phyloP scores from a whole-genome alignment of 2,329 filamentous ascomycete species.

The Rutstroemia sp. region DNA sequence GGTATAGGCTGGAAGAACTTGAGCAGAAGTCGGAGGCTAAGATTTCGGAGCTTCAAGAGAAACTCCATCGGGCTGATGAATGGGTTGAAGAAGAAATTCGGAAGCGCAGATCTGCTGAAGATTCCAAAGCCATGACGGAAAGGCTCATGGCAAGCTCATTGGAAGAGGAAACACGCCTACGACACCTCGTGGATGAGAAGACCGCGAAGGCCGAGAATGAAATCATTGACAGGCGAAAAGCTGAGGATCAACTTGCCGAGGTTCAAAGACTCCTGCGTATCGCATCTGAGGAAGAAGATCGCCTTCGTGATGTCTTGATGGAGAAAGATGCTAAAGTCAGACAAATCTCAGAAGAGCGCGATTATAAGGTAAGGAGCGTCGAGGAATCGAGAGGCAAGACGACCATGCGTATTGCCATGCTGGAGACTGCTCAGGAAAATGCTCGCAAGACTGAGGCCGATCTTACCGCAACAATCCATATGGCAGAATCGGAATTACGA shows the following conservation, averaged over 20 bases:
- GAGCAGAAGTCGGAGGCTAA: constrained; percentile 9
- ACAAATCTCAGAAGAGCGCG: constrained; percentile 61
- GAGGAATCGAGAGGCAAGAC: constrained; percentile 50
- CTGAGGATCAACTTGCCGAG: constrained; percentile 66
- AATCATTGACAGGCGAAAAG: constrained; percentile 52
- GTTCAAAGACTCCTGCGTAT: constrained; percentile 62
- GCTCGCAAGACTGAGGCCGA: constrained; percentile 47
- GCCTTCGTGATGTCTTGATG: constrained; percentile 58
- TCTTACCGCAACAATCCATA: constrained; percentile 47
- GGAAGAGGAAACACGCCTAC: constrained; percentile 61
- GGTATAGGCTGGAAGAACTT: constrained; percentile 39
- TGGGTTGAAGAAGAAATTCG: constrained; percentile 56
- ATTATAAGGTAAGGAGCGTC: constrained; percentile 55
- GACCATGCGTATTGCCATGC: constrained; percentile 54
- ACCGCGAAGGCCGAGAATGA: constrained; percentile 53
- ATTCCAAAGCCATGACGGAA: constrained; percentile 44
- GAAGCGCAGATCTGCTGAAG: constrained; percentile 58
- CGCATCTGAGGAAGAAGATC: constrained; percentile 64
- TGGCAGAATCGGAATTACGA: constrained; percentile 47
- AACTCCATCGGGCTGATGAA: constrained; percentile 55
- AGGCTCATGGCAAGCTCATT: constrained; percentile 56
- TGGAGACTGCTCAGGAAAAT: constrained; percentile 60
- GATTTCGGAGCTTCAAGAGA: constrained; percentile 33
- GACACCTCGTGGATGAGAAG: constrained; percentile 56
- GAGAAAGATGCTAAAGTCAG: constrained; percentile 61